Percentiles rank a stretch among this genome's conserved stretches.
These are phyloP conservation scores for Acorus gramineus DNA, from an alignment of 106 monocot genomes.

Conservation along the genomic window DNA sequence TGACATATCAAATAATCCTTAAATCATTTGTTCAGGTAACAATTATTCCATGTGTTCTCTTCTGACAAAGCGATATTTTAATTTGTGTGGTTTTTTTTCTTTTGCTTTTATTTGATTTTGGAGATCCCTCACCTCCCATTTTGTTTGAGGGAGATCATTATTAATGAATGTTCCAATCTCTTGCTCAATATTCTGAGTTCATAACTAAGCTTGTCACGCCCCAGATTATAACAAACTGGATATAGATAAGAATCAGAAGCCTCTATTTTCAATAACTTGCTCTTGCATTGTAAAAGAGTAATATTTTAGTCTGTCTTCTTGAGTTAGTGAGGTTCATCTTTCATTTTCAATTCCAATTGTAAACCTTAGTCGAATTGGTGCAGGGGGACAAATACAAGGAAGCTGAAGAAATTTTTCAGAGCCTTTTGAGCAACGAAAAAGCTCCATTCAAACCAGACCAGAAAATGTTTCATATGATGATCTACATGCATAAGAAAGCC, in stretches of 20 bases:
- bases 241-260: too few relatives aligned
- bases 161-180: too few relatives aligned
- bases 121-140: too few relatives aligned
- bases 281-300: too few relatives aligned
- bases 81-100: not conserved
- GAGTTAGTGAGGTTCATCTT: too few relatives aligned
- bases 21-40: conserved; percentile 81
- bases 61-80: not conserved
- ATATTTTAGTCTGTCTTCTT: too few relatives aligned
- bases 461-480: conserved; percentile 99
- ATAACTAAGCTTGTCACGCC: too few relatives aligned
- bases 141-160: too few relatives aligned
- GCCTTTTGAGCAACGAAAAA: conserved; percentile 58
- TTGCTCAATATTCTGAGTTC: too few relatives aligned
- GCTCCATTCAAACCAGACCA: conserved; percentile 86
- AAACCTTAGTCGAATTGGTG: not conserved
- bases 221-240: too few relatives aligned
- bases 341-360: too few relatives aligned
- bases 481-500: conserved; percentile 94
- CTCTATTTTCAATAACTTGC: too few relatives aligned
- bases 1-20: conserved; percentile 91
- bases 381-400: conserved; percentile 78
- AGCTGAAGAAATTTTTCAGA: conserved; percentile 66
- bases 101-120: not conserved
- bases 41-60: not conserved